phyloP scores from a whole-genome alignment of 257 asterid species.

The Hygrophila difformis region DNA sequence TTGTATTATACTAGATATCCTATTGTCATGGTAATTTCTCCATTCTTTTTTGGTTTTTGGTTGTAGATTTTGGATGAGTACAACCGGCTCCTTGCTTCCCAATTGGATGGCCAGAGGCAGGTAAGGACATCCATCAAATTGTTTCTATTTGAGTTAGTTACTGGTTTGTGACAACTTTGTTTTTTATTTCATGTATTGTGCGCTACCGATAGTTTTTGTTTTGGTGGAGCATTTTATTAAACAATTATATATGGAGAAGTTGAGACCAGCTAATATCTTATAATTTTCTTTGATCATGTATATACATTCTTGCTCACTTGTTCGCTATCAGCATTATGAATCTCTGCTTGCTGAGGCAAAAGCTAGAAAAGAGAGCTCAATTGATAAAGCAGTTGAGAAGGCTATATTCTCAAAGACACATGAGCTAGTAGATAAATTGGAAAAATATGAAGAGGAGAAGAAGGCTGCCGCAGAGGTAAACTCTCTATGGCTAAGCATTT shows the following conservation, averaged over 20 bases:
- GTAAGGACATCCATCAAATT: slow-evolving; percentile 31
- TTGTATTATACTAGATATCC: too few relatives aligned
- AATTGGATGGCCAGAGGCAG: slow-evolving; percentile 87
- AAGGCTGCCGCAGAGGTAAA: slow-evolving; percentile 49
- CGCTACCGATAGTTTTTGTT: too few relatives aligned
- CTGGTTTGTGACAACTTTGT: too few relatives aligned
- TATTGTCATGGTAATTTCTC: not conserved
- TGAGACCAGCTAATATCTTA: too few relatives aligned
- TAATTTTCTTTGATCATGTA: too few relatives aligned
- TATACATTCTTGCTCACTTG: not conserved
- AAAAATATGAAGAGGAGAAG: slow-evolving; percentile 47
- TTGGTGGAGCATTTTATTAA: too few relatives aligned
- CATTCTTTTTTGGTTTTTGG: slow-evolving; percentile 11
- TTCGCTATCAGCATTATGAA: slow-evolving; percentile 64
- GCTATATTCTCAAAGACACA: slow-evolving; percentile 63
- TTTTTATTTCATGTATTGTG: too few relatives aligned
- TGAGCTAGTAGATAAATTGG: slow-evolving; percentile 53
- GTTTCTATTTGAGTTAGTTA: slow-evolving; percentile 1
- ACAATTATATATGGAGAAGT: too few relatives aligned
- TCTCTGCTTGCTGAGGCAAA: slow-evolving; percentile 66
- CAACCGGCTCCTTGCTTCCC: slow-evolving; percentile 81
- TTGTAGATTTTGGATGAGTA: slow-evolving; percentile 72
- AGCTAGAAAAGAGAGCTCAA: slow-evolving; percentile 45
- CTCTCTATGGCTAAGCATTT: slow-evolving; percentile 1
- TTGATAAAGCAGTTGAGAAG: slow-evolving; percentile 68